Evolutionary conservation across 495 filamentous ascomycete genomes (phyloP).

Genomic region (Evernia prunastri): DNA sequence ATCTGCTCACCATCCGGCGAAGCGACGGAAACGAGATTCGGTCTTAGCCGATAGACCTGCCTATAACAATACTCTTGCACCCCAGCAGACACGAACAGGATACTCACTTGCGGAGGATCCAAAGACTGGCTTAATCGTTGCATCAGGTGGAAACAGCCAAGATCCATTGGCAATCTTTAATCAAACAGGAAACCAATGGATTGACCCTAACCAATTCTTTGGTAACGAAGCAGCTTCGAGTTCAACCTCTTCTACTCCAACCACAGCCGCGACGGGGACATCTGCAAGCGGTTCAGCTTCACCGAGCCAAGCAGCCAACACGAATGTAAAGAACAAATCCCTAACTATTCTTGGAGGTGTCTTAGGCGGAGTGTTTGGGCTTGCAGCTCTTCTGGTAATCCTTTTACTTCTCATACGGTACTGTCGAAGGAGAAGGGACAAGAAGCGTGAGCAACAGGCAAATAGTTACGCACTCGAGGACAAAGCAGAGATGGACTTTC

Average conservation of each 20-base stretch:
- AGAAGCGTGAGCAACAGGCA: conserved; percentile 44
- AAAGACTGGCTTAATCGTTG: conserved; percentile 57
- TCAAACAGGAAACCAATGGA: conserved; percentile 69
- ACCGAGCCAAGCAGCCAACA: conserved; percentile 14
- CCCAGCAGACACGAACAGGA: conserved; percentile 53
- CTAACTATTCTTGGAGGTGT: conserved; percentile 69
- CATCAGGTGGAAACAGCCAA: conserved; percentile 64
- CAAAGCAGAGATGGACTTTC: conserved; percentile 57
- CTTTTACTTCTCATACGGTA: conserved; percentile 64
- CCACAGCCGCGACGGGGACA: conserved; percentile 9
- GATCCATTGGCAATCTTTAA: conserved; percentile 69
- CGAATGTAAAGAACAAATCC: conserved; percentile 29
- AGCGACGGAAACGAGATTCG: conserved; percentile 41
- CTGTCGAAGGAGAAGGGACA: conserved; percentile 44
- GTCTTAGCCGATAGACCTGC: conserved; percentile 60
- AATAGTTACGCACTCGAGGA: conserved; percentile 48
- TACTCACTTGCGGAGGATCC: conserved; percentile 54
- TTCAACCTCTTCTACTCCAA: conserved; percentile 1
- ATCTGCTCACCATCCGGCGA: conserved; percentile 24
- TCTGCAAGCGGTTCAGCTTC: conserved; percentile 12
- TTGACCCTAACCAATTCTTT: conserved; percentile 65
- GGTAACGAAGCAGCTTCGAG: conserved; percentile 31
- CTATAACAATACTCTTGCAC: conserved; percentile 71
- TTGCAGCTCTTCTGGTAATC: conserved; percentile 60
- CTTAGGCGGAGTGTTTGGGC: conserved; percentile 69